Evolutionary conservation across 768 basidiomycete species (phyloP), one percentile per base, ranked within the genome.

Genomic region (Lyophyllum atratum): DNA sequence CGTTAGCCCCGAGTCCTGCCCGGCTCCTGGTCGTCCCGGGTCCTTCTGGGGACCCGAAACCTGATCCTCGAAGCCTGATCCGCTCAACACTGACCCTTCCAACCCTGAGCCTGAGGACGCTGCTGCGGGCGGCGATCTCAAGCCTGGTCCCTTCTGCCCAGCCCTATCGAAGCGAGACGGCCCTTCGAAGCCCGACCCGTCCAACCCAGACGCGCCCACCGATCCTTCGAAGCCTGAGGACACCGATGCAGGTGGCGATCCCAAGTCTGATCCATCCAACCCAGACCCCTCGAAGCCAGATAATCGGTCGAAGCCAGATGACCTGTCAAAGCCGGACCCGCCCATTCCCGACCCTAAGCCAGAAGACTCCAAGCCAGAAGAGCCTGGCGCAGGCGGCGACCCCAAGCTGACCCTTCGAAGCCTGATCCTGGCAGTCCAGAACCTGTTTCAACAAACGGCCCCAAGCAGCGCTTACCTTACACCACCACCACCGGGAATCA

Each of bases 391-490:
- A 19, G 19, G 19, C 11, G 40, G 21, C 4, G 40, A 22, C 11
- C 4, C 2, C 21, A 11, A 12, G 17, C 19, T 21, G 19, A 10
- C 22, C 39, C 39, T 4, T 10, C 39, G n/a, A 46, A 3, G 31
- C 6, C 31, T 3, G 44, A 46, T 19, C 44, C 22, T 33, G 34
- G 14, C 24, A 47, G 5, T 11, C 40, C 21, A 4, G 11, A 7
- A n/a, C 3, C 64, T 92, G 22, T 79, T 90, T 52, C 87, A 87
- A 55, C 82, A 82, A 14, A 80, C 82, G 28, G 70, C 77, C 3
- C 85, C 89, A n/a, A 77, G 78, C 17, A 75, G 78, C 3, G 79
- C 84, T 1, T 92, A 92, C 71, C 89, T 88, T 2, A 89, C 89
- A 1, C 87, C 86, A 22, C 86, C 89, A 1, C 84, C 84, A 17